phyloP scores from a whole-genome alignment of 208 protist species.

The Crithidia mellificae region DNA sequence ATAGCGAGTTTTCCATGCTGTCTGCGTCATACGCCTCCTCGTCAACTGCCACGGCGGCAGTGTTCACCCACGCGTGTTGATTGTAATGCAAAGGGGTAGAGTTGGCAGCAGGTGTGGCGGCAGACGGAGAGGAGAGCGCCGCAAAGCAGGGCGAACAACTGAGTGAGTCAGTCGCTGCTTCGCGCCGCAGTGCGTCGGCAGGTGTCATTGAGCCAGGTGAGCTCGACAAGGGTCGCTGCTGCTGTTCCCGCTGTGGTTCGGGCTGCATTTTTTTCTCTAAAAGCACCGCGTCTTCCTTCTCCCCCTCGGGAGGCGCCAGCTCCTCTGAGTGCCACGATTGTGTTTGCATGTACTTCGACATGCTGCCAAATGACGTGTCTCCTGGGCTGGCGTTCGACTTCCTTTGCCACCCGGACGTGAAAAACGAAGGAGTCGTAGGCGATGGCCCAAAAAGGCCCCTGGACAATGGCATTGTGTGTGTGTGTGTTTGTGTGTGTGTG shows the following conservation, averaged over 20 bases:
- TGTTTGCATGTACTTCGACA: neutral
- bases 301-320: neutral
- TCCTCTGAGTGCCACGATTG: neutral
- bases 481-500: neutral
- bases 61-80: too few relatives aligned
- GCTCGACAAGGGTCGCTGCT: too few relatives aligned
- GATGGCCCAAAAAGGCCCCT: neutral
- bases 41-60: neutral
- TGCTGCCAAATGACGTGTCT: neutral
- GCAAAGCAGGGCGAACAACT: too few relatives aligned
- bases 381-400: neutral
- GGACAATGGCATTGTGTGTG: neutral
- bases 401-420: neutral
- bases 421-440: neutral
- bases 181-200: too few relatives aligned
- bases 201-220: too few relatives aligned
- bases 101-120: too few relatives aligned
- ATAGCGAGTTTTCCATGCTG: neutral
- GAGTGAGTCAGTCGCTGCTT: too few relatives aligned
- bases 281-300: too few relatives aligned
- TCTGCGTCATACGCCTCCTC: slow-evolving; percentile 6
- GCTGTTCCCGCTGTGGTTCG: too few relatives aligned
- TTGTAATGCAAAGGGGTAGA: too few relatives aligned
- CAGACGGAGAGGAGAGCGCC: too few relatives aligned
- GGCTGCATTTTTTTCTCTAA: neutral